These are phyloP conservation scores for Phytopythium sindhum DNA, from an alignment of 352 stramenopile species.

Conservation along the genomic window DNA sequence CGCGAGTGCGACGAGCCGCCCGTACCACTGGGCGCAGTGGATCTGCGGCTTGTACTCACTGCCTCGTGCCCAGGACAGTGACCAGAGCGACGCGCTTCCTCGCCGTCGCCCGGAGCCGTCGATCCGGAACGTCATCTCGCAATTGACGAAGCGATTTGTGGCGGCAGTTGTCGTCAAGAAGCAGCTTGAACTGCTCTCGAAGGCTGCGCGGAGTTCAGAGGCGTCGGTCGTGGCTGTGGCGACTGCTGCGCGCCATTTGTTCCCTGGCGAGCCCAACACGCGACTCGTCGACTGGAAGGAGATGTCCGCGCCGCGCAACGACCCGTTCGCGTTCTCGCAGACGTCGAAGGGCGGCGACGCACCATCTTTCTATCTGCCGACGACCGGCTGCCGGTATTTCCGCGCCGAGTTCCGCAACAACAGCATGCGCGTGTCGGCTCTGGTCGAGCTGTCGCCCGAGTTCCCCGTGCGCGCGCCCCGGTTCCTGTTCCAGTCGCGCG, in stretches of 20 bases:
- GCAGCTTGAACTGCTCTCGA: constrained; percentile 40
- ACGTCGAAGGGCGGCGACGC: constrained; percentile 6
- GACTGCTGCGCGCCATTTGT: constrained; percentile 32
- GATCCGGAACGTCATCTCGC: constrained; percentile 56
- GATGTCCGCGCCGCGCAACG: constrained; percentile 22
- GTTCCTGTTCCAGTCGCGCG: constrained; percentile 55
- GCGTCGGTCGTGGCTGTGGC: constrained; percentile 29
- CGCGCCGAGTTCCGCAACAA: constrained; percentile 44
- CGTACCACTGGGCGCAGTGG: constrained; percentile 77
- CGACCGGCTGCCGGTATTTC: constrained; percentile 50
- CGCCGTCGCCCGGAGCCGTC: constrained; percentile 57
- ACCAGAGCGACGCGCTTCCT: constrained; percentile 3
- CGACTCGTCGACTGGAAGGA: constrained; percentile 52
- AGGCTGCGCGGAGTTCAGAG: constrained; percentile 7
- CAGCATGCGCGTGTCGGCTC: constrained; percentile 32
- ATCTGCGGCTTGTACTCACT: constrained; percentile 58
- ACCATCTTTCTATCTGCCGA: constrained; percentile 20
- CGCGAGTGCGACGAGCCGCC: constrained; percentile 28
- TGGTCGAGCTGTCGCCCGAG: constrained; percentile 61
- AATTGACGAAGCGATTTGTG: constrained; percentile 59
- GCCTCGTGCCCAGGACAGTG: constrained; percentile 28
- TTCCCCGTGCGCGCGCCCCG: constrained; percentile 62
- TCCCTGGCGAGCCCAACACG: constrained; percentile 43
- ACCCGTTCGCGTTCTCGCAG: constrained; percentile 43
- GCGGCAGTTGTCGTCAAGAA: constrained; percentile 36